Percentiles rank a stretch among this genome's conserved stretches.
Conservation (phyloP, 2,329 filamentous ascomycete genomes). For the Rachicladosporium sp. region DNA sequence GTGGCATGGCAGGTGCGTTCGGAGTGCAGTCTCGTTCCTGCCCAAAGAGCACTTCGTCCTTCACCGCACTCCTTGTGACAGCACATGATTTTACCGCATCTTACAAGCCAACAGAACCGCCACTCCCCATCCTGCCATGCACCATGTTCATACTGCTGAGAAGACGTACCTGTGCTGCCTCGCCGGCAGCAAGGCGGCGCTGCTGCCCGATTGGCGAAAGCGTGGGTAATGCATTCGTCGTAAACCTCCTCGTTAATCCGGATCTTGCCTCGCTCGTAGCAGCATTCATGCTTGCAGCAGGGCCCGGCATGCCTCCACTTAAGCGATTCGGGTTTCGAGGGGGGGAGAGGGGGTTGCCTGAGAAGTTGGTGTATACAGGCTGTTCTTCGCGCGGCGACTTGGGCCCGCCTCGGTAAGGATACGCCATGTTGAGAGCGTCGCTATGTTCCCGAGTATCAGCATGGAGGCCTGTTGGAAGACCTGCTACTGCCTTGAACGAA, state of each 20-base stretch:
- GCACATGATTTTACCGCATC: no score
- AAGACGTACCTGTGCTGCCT: constrained; percentile 20
- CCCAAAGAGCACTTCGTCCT: no score
- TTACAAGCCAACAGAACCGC: no score
- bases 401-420: constrained; percentile 51
- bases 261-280: constrained; percentile 58
- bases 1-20: no score
- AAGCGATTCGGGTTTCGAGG: constrained; percentile 22
- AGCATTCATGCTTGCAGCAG: constrained; percentile 4
- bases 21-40: no score
- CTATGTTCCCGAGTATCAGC: not conserved
- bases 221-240: constrained; percentile 71
- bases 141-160: no score
- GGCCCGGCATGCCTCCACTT: constrained; percentile 15
- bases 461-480: not conserved
- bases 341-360: constrained; percentile 38
- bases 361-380: constrained; percentile 53
- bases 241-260: constrained; percentile 81
- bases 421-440: constrained; percentile 43
- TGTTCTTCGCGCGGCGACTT: constrained; percentile 67
- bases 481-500: not conserved
- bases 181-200: constrained; percentile 41
- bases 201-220: constrained; percentile 48
- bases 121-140: no score
- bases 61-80: no score